Evolutionary conservation across 2,329 filamentous ascomycete genomes (phyloP), one percentile per base, ranked within the genome.

Genomic region (Diaporthe capsici): DNA sequence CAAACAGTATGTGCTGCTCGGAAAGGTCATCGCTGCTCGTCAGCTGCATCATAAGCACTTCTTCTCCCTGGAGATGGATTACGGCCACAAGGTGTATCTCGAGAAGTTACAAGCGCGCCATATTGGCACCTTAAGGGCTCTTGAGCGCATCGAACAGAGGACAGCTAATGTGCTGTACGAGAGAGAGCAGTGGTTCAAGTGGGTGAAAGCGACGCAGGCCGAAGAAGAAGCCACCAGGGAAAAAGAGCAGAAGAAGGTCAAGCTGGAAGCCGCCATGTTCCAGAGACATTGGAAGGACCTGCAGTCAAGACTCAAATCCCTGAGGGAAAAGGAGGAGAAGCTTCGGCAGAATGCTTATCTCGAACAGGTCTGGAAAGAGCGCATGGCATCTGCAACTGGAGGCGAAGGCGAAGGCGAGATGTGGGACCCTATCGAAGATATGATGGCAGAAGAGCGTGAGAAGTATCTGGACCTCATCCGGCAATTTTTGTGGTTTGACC

Each of bases 391-490:
- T n/a, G 63, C 76, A 7, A 75, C 77, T 25, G 82, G 83, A 63
- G 82, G 80, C 34, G 83, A 83, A 39, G 80, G 80, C 31, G 80
- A 83, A 42, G 82, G 83, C 34, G 84, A 83, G 75, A 81, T 84
- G 51, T 89, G 87, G 86, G 87, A 89, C 81, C 87, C 86, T 9
- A 87, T 88, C 68, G 85, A 87, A 49, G 86, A 88, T 78, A 82
- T 87, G 3, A 77, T 86, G 55, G 84, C 87, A 75, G 85, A 87
- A 53, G 85, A 87, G 68, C 82, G 85, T 17, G 84, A 81, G 31
- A 84, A 81, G 76, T 88, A 86, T 73, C 80, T 87, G 44, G 84
- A 86, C 76, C 81, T 87, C 22, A 86, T 87, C 76, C 85, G 83
- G 68, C 84, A 85, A 72, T 86, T 88, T 76, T 78, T 88, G 53